phyloP scores from a whole-genome alignment of 1,139 yeast genomes.

The Yamadazyma epiphylla region DNA sequence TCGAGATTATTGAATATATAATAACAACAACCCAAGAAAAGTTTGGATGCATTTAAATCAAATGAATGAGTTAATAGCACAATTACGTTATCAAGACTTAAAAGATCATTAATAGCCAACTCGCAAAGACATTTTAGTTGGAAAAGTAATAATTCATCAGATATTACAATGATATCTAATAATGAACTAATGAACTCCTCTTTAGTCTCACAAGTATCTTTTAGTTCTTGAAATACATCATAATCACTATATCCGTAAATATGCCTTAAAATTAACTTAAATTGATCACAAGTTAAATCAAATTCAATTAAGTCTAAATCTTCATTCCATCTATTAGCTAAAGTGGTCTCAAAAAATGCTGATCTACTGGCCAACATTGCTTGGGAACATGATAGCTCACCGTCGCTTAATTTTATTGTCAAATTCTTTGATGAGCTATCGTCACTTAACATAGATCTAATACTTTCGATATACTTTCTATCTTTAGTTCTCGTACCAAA shows the following conservation, averaged over 20 bases:
- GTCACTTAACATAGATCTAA: constrained; percentile 13
- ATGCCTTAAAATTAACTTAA: constrained; percentile 50
- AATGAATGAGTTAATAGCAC: constrained; percentile 54
- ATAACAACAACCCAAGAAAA: constrained; percentile 63
- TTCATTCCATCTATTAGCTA: constrained; percentile 53
- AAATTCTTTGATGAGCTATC: constrained; percentile 5
- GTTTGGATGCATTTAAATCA: constrained; percentile 46
- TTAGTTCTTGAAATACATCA: constrained; percentile 40
- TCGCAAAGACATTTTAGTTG: constrained; percentile 63
- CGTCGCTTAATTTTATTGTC: constrained; percentile 35
- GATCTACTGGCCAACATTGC: constrained; percentile 52
- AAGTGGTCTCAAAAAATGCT: constrained; percentile 59
- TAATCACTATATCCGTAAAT: constrained; percentile 53
- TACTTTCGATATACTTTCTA: constrained; percentile 9
- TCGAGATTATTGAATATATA: constrained; percentile 67
- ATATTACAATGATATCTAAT: constrained; percentile 55
- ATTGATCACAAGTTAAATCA: constrained; percentile 37
- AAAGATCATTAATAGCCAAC: constrained; percentile 54
- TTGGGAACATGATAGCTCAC: constrained; percentile 42
- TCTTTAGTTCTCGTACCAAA: constrained; percentile 13
- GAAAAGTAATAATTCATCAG: constrained; percentile 63
- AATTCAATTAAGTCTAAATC: constrained; percentile 26
- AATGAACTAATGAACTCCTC: constrained; percentile 51
- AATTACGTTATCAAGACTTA: constrained; percentile 60
- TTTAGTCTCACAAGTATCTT: constrained; percentile 12